phyloP scores from a whole-genome alignment of 805 yeast species.

The Saccharomycodes ludwigii region DNA sequence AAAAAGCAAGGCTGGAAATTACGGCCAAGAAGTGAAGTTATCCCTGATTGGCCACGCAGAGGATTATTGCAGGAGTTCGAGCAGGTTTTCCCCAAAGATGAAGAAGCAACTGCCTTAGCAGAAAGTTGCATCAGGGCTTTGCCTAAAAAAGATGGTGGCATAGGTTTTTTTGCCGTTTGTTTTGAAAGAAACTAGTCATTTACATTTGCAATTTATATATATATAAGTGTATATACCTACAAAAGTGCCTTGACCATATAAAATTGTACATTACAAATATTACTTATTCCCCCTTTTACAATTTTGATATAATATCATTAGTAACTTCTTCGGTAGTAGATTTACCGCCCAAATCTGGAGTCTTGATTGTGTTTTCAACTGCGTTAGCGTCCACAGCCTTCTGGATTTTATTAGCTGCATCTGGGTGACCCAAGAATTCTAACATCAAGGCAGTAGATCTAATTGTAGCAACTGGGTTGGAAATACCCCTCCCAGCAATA shows the following conservation, averaged over 20 bases:
- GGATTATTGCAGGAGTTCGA: conserved; percentile 64
- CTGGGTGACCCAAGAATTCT: conserved; percentile 86
- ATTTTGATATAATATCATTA: conserved; percentile 54
- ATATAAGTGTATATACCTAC: not conserved
- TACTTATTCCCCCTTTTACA: conserved; percentile 7
- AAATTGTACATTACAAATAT: too few relatives aligned
- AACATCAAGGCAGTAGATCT: conserved; percentile 96
- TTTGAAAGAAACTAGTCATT: conserved; percentile 39
- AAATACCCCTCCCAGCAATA: conserved; percentile 87
- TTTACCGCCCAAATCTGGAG: conserved; percentile 93
- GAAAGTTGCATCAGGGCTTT: conserved; percentile 78
- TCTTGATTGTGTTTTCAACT: conserved; percentile 57
- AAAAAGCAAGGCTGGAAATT: conserved; percentile 65
- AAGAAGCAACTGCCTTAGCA: conserved; percentile 44
- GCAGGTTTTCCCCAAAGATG: conserved; percentile 30
- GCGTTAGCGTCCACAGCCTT: conserved; percentile 91
- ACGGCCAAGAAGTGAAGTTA: conserved; percentile 42
- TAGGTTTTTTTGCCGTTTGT: conserved; percentile 94
- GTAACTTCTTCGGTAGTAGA: conserved; percentile 79
- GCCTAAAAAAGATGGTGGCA: conserved; percentile 93
- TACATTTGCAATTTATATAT: not conserved
- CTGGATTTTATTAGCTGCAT: conserved; percentile 86
- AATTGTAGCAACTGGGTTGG: conserved; percentile 96
- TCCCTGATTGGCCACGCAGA: conserved; percentile 80
- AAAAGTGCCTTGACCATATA: too few relatives aligned